Base-by-base conservation (phyloP, 2,329 filamentous ascomycete genomes). In the Talaromyces sp. region DNA sequence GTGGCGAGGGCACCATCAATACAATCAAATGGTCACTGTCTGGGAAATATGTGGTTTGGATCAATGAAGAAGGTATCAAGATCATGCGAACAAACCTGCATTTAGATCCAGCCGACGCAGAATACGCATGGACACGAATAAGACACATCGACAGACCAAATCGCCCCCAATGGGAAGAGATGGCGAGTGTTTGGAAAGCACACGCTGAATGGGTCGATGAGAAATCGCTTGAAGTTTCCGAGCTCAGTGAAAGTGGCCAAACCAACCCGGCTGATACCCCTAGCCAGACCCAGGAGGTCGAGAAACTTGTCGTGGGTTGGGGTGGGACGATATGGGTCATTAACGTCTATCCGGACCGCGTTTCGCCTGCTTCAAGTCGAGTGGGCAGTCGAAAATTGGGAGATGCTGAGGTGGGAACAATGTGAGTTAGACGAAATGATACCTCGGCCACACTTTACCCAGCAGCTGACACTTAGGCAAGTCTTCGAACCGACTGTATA, bases 1-100 rank as follows among this genome's bases (percentile, higher is more conserved):
- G 90, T 7, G 95, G 95, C 2, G 96, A 99, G 78, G 95, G 95
- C 3, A 86, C 87, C 2, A 95, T 99, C 65, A 94, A 87, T 72
- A 90, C 88, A 3, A 95, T 99, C 71, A 94, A 96, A 74, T 99
- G 94, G 92, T 98, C 94, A 0, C 74, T 94, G 47, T 94, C 92
- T 0, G 94, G 95, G 0, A 95, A 90, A 76, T 98, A 93, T 70
- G 90, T 97, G 0, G 91, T 88, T 0, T 99, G 95, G 95, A 84
- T 96, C 47, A 99, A 98, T 70, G 95, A 99, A 75, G 89, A 96
- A 70, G 95, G 95, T 4, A 96, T 98, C 73, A 97, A 97, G 74
- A 95, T 99, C 64, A 98, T 98, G 93, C 87, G 95, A 42, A 92
- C 92, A 4, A 91, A 95, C 72, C 72, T 96, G 23, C 87, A 93